These are phyloP conservation scores for Borovskyia barvae DNA, from an alignment of 208 protist genomes.

Conservation along the genomic window DNA sequence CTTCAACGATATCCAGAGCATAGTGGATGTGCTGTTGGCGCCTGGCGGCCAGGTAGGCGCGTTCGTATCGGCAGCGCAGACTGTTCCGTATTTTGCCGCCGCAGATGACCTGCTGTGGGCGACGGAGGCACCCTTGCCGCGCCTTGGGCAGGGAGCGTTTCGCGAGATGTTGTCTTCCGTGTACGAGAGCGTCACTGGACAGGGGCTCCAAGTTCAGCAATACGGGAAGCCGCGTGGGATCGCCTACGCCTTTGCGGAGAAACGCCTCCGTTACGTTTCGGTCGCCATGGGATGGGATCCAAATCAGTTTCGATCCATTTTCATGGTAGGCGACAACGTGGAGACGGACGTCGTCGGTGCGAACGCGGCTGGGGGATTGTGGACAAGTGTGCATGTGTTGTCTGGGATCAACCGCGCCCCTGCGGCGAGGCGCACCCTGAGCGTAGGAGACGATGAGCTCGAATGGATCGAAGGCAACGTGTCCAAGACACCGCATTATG, in stretches of 20 bases:
- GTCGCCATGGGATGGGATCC: slow-evolving; percentile 65
- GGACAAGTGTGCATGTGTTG: slow-evolving; percentile 81
- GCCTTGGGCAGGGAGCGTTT: slow-evolving; percentile 74
- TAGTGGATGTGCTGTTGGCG: slow-evolving; percentile 75
- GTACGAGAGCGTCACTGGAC: slow-evolving; percentile 73
- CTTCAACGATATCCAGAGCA: slow-evolving; percentile 78
- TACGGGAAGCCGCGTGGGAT: slow-evolving; percentile 88
- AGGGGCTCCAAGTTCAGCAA: slow-evolving; percentile 56
- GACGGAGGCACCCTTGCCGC: slow-evolving; percentile 67
- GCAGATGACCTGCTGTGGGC: slow-evolving; percentile 82
- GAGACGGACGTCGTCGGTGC: slow-evolving; percentile 85
- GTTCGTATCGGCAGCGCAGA: slow-evolving; percentile 59
- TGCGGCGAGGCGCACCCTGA: slow-evolving; percentile 53
- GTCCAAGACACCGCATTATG: slow-evolving; percentile 72
- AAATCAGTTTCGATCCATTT: slow-evolving; percentile 49
- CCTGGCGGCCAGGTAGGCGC: slow-evolving; percentile 48
- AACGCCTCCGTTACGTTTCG: slow-evolving; percentile 35
- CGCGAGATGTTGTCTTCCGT: slow-evolving; percentile 84
- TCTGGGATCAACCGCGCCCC: slow-evolving; percentile 65
- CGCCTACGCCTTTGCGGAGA: slow-evolving; percentile 74
- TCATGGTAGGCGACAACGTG: slow-evolving; percentile 88
- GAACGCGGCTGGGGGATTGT: slow-evolving; percentile 69
- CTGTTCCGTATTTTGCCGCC: slow-evolving; percentile 62
- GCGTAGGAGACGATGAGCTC: slow-evolving; percentile 55
- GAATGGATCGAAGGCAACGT: slow-evolving; percentile 68